Conservation (phyloP, 805 yeast species). For the Yamadazyma paraphyllophila region DNA sequence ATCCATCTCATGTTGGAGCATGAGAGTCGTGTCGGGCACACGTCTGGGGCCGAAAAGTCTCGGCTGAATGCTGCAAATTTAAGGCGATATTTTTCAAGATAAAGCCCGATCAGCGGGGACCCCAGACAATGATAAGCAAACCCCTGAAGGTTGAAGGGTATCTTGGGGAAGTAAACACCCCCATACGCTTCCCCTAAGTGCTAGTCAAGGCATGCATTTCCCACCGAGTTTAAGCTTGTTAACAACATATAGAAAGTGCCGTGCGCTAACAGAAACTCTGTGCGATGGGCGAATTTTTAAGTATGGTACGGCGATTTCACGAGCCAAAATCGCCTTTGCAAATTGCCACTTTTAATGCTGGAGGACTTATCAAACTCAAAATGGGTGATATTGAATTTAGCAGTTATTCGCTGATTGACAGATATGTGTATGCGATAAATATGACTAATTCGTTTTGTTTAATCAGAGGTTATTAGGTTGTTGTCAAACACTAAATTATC, state of each 20-base stretch:
- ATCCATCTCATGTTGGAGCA: too few relatives aligned
- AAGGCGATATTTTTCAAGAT: too few relatives aligned
- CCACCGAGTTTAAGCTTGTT: background rate
- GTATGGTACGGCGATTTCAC: constrained; percentile 6
- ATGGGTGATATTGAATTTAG: too few relatives aligned
- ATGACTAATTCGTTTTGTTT: too few relatives aligned
- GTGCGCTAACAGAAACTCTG: constrained; percentile 3
- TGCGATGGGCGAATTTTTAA: constrained; percentile 2
- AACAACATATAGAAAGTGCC: background rate
- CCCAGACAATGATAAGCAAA: background rate
- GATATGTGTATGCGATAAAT: background rate
- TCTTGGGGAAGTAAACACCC: background rate
- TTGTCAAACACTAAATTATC: too few relatives aligned
- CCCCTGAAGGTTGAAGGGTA: background rate
- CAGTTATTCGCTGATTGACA: background rate
- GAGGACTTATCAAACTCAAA: background rate
- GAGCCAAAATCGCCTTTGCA: background rate
- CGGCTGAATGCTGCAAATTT: background rate
- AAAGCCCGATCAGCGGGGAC: background rate
- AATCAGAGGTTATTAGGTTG: background rate
- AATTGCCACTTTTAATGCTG: background rate
- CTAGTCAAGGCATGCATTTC: constrained; percentile 5
- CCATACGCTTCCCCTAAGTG: constrained; percentile 2
- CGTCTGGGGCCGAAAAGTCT: background rate
- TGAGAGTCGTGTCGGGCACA: too few relatives aligned